Evolutionary conservation across 345 rosid genomes (phyloP), one percentile per base, ranked within the genome.

Genomic region (Noccaea bulbosa): DNA sequence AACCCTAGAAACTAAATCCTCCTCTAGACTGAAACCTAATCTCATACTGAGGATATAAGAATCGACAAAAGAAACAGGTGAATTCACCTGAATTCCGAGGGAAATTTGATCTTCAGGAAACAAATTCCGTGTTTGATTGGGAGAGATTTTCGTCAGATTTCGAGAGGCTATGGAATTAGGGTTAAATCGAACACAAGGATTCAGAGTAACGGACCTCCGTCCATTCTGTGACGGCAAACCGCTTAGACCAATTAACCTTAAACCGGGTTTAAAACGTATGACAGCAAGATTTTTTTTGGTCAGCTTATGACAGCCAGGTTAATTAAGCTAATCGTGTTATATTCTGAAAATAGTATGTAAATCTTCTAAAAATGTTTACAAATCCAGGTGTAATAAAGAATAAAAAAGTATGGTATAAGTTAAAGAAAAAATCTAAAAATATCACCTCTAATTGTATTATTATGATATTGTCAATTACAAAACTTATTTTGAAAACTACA

Each of bases 121-220:
- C 24, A 10, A 60, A 66, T 32, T 65, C 22, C 6, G 47, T 32
- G 6, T 52, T 44, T 22, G 24, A 7, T 54, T 22, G 32, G 39
- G 11, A 16, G 40, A 50, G 34, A 6, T 32, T 33, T n/a, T 12
- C 16, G 34, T 10, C 51, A 52, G 71, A 65, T 48, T 45, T 67
- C 33, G 55, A 50, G 61, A 65, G 16, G 15, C 24, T 32, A 50
- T 9, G 32, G 33, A 7, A 52, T 6, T 75, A 75, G 78, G 78
- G 73, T 67, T 74, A 67, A 50, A 3, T 41, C n/a, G 20, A 35
- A 35, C 38, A 20, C 48, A 54, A 32, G 8, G 38, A 51, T 49
- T 67, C 43, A 20, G 63, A 52, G 34, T 66, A 50, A 66, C 62
- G 72, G 46, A 73, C 71, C 69, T 65, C 71, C 77, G 65, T 65